Evolutionary conservation across 345 rosid genomes (phyloP).

Genomic region (Eucalyptus polybractea): DNA sequence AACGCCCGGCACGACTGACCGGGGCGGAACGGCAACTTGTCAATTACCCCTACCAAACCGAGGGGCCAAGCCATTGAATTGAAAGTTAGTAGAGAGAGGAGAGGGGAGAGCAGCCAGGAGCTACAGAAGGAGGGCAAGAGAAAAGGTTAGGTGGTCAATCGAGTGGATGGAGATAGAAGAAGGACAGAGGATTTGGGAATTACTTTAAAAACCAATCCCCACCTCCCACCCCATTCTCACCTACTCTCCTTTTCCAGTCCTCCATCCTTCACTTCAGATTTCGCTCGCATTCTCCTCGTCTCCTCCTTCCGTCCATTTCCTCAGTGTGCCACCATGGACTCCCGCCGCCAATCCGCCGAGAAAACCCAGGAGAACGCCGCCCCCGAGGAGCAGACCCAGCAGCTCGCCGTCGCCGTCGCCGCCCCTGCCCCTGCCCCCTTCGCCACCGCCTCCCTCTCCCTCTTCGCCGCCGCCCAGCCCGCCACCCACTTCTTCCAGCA

Average conservation of each 20-base stretch:
- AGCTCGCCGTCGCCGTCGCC: background rate
- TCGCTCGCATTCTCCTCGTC: background rate
- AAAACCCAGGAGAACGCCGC: slow-evolving; percentile 16
- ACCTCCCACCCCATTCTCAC: background rate
- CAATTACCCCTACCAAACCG: background rate
- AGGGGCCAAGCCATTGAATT: background rate
- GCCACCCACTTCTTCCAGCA: slow-evolving; percentile 43
- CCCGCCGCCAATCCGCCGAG: slow-evolving; percentile 10
- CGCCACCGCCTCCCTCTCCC: slow-evolving; percentile 51
- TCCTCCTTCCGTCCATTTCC: background rate
- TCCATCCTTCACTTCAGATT: background rate
- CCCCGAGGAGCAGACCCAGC: background rate
- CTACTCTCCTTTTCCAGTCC: background rate
- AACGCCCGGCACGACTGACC: too few species aligned
- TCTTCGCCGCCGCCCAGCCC: slow-evolving; percentile 26
- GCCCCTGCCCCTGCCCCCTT: slow-evolving; percentile 18
- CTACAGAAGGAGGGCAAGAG: background rate
- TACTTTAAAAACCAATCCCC: background rate
- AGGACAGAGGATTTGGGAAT: background rate
- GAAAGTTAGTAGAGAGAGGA: background rate
- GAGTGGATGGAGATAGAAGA: background rate
- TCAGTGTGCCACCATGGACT: slow-evolving; percentile 26
- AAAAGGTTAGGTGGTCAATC: background rate
- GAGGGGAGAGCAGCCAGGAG: background rate
- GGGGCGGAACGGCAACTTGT: too few species aligned